Evolutionary conservation across 2,329 filamentous ascomycete genomes (phyloP).

Genomic region (Fusarium pseudograminearum): DNA sequence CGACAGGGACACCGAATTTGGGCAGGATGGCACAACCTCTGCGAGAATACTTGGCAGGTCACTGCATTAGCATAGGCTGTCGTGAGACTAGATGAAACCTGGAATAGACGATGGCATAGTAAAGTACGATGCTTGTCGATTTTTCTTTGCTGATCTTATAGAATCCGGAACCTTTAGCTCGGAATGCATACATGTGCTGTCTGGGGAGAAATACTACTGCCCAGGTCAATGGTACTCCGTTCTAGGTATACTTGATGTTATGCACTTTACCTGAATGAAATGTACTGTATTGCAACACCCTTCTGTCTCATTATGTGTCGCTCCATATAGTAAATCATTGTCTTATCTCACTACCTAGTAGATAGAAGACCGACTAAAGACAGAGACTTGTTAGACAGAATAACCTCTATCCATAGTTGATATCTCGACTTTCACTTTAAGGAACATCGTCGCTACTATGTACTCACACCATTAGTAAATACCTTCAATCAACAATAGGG

Average conservation of each 20-base stretch:
- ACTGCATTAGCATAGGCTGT: slow-evolving; percentile 6
- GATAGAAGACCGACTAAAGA: background rate
- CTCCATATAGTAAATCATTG: background rate
- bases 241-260: background rate
- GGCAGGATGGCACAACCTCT: slow-evolving; percentile 5
- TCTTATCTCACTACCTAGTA: background rate
- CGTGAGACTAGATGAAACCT: slow-evolving; percentile 21
- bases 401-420: background rate
- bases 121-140: slow-evolving; percentile 7
- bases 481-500: background rate
- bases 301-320: background rate
- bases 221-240: background rate
- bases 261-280: background rate
- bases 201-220: background rate
- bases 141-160: slow-evolving; percentile 1
- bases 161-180: background rate
- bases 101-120: slow-evolving; percentile 13
- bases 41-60: slow-evolving; percentile 20
- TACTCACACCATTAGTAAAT: background rate
- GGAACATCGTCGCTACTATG: background rate
- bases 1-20: slow-evolving; percentile 18
- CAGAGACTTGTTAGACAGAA: background rate
- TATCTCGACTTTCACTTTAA: background rate
- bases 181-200: background rate
- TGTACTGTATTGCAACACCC: background rate